Evolutionary conservation across 2,329 filamentous ascomycete species (phyloP), one percentile per base, ranked within the genome.

Genomic region (Microthyrium microscopicum): DNA sequence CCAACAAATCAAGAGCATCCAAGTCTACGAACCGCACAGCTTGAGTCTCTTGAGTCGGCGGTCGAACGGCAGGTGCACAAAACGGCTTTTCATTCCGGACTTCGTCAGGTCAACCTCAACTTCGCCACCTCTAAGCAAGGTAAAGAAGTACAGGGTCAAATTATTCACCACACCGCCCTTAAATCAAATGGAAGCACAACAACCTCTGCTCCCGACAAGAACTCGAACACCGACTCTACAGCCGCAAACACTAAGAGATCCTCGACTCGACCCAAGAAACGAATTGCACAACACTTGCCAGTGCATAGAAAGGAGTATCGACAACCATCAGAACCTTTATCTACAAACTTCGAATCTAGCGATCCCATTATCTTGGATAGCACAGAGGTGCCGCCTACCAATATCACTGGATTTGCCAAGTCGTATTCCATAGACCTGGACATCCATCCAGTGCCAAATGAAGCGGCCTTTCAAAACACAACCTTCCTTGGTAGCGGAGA

Each of bases 401-500:
- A n/a, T n/a, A n/a, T n/a, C n/a, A n/a, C n/a, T n/a, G n/a, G n/a
- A n/a, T n/a, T n/a, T 42, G 62, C 61, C 20, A 57, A 56, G 4
- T 52, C 53, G 15, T 72, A 70, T 41, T 50, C 67, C 2, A 54
- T 55, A 8, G 61, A 64, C 39, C 73, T 73, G 37, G 64, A 66
- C 33, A 49, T 70, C 6, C 46, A 46, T 4, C 62, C 65, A 17
- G 46, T 74, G 5, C 52, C 51, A 6, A 39, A 54, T 5, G 68
- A 62, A 2, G 69, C 64, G 0, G 70, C 61, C 42, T 73, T 73
- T 40, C 64, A 68, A 39, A 49, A 60, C 27, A 57, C 54, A 29
- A 71, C 68, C 4, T 68, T 74, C 38, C 54, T 74, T 37, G 70
- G 70, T 19, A 68, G 66, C 41, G 67, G 66, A 3, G 61, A 66